These are phyloP conservation scores for Bipolaris bicolor DNA, from an alignment of 2,329 filamentous ascomycete species.

Conservation along the genomic window DNA sequence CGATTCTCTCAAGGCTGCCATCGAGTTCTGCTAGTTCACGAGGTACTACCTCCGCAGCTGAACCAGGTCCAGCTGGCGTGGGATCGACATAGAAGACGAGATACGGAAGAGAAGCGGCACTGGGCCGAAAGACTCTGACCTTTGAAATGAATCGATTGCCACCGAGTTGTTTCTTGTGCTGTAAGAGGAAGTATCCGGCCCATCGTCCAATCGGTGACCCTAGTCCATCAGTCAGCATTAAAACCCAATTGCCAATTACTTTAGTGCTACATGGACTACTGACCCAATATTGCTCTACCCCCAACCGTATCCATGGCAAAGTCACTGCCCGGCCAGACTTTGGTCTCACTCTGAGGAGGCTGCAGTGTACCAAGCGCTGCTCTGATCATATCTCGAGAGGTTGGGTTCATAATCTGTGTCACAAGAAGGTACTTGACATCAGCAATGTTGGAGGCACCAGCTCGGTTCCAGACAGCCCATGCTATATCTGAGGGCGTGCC, in stretches of 20 bases:
- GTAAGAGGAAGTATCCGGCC: constrained; percentile 18
- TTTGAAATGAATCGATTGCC: constrained; percentile 19
- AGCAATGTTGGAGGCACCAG: background rate
- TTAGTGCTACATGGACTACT: background rate
- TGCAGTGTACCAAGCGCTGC: constrained; percentile 4
- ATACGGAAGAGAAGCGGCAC: constrained; percentile 2
- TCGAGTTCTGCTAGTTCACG: background rate
- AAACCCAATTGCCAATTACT: background rate
- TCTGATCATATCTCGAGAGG: constrained; percentile 5
- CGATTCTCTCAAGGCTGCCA: background rate
- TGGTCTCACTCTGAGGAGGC: constrained; percentile 13
- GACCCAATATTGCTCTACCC: constrained; percentile 15
- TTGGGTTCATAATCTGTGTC: constrained; percentile 14
- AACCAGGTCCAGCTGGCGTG: background rate
- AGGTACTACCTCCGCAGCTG: background rate
- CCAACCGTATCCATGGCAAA: constrained; percentile 7
- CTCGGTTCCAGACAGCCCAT: constrained; percentile 23
- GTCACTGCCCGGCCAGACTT: constrained; percentile 17
- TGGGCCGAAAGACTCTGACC: constrained; percentile 12
- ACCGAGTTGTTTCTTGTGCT: constrained; percentile 18
- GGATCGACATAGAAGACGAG: constrained; percentile 19
- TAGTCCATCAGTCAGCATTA: background rate
- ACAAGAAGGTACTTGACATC: constrained; percentile 21
- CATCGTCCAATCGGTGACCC: constrained; percentile 19
- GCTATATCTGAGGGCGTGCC: constrained; percentile 15